Base-by-base conservation (phyloP, 2,329 filamentous ascomycete species). In the Blastomyces silverae region DNA sequence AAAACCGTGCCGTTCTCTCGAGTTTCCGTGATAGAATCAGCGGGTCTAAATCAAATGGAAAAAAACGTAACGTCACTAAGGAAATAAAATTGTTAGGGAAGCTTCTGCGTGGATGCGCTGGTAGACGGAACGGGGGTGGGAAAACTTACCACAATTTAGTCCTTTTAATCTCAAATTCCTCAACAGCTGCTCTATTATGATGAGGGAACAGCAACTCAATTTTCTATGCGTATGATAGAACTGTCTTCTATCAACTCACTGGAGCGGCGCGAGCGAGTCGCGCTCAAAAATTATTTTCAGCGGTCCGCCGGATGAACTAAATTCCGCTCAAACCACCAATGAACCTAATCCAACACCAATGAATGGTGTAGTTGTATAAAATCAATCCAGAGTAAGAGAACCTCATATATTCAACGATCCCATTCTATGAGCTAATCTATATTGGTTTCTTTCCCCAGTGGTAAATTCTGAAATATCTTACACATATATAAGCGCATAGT, bases 241-340 rank as follows among this genome's bases (percentile, higher is more conserved):
- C 13, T 37, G 20, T 3, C 42, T 25, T 44, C 15, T 28, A 7
- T 28, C 39, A 20, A 34, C 39, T 15, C 5, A 20, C 17, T 3
- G n/a, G 31, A 39, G 20, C 34, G 39, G 31, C 34, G 25, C 28
- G 31, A 34, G 31, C 34, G 7, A 59, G 42, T 10, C 22, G 22
- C 37, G 55, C 31, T 25, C 58, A 44, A 44, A 28, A 34, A 60
- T 60, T 60, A 31, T 61, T 48, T 61, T 31, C n/a, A 20, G 11
- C 15, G 57, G 34, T 60, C 31, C 46, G 57, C 42, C 58, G 58
- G 58, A 61, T 31, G 22, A 61, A 61, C 44, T 10, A 61, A 46
- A 42, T 61, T 61, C 58, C 58, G 58, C n/a, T 17, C 34, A 58
- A 10, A 56, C 8, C 13, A 20, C 39, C 39, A 42, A 42, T 11